Evolutionary conservation across 495 filamentous ascomycete genomes (phyloP), one percentile per base, ranked within the genome.

Genomic region (Aspergillus nanangensis): DNA sequence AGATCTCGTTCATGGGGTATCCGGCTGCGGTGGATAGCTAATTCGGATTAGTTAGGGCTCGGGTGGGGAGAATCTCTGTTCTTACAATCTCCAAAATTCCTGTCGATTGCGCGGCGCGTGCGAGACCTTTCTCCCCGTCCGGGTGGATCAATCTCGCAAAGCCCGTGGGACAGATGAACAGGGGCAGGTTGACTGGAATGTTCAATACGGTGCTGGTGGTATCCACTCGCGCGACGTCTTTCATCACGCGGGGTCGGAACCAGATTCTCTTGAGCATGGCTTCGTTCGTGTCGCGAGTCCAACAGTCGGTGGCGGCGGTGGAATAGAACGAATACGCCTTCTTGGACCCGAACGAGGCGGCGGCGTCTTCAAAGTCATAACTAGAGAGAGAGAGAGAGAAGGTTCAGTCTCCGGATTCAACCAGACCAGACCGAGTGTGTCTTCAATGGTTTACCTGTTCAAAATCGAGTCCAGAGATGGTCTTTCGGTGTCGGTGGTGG

Each of bases 291-390:
- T 65, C 48, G 41, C 76, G 72, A 0, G 86, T 83, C 42, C 82
- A 52, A 0, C 77, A 65, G 58, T 89, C 85, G 3, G 83, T 87
- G 1, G 87, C 87, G 4, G 85, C 86, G 8, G 80, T 83, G 25
- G 79, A 81, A 52, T 84, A 79, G 61, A 86, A 92, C 0, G 86
- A 86, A 75, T 80, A 85, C 35, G 86, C 75, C 57, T 88, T 90
- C 10, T 71, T 58, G 13, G 72, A 71, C 22, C 85, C 62, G 24
- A 69, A 75, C 5, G 63, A 60, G 11, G 62, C 56, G 4, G 86
- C 84, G 8, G 76, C 75, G n/a, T 57, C 23, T 51, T 79, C 77
- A 64, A 91, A 87, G 61, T 90, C 87, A 47, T 86, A 65, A 41
- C 71, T 63, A n/a, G n/a, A n/a, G n/a, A n/a, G n/a, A n/a, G n/a